Evolutionary conservation across 2,329 filamentous ascomycete species (phyloP).

Genomic region (Aspergillus hortae): DNA sequence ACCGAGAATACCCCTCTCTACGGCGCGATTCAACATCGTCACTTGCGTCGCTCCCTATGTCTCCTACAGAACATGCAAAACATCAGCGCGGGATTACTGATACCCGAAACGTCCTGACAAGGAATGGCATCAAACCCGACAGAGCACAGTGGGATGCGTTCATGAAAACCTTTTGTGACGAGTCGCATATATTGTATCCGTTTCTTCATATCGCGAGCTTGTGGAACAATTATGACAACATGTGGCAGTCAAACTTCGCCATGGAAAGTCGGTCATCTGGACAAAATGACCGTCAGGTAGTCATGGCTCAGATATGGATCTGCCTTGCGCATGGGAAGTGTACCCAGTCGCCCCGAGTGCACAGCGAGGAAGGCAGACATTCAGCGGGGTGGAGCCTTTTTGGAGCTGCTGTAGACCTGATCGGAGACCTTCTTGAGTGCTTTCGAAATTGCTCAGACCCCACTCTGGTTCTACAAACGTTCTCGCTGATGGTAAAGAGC

Average conservation of each 20-base stretch:
- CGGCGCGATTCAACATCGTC: neutral
- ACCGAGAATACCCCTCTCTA: neutral
- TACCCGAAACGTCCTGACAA: slow-evolving; percentile 1
- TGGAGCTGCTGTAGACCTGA: slow-evolving; percentile 16
- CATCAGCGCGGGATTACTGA: neutral
- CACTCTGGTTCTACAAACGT: slow-evolving; percentile 13
- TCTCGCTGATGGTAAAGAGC: slow-evolving; percentile 14
- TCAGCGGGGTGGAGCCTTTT: slow-evolving; percentile 25
- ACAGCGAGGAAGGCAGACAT: slow-evolving; percentile 13
- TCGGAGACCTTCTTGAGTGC: slow-evolving; percentile 16
- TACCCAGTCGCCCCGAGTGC: slow-evolving; percentile 15
- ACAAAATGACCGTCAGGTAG: slow-evolving; percentile 5
- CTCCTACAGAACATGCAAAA: neutral
- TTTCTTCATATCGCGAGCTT: slow-evolving; percentile 19
- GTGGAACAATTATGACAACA: slow-evolving; percentile 9
- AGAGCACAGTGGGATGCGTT: slow-evolving; percentile 12
- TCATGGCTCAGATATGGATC: slow-evolving; percentile 15
- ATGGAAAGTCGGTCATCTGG: neutral
- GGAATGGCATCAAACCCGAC: slow-evolving; percentile 9
- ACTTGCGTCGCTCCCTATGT: neutral
- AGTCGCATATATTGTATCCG: slow-evolving; percentile 21
- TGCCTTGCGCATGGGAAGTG: slow-evolving; percentile 21
- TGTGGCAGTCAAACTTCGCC: slow-evolving; percentile 9
- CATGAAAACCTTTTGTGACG: slow-evolving; percentile 17
- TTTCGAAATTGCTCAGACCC: slow-evolving; percentile 15